Percentiles rank a stretch among this genome's conserved stretches.
Evolutionary conservation across 371 early-diverging fungal species (phyloP).

Genomic region (Choanephora cucurbitarum): DNA sequence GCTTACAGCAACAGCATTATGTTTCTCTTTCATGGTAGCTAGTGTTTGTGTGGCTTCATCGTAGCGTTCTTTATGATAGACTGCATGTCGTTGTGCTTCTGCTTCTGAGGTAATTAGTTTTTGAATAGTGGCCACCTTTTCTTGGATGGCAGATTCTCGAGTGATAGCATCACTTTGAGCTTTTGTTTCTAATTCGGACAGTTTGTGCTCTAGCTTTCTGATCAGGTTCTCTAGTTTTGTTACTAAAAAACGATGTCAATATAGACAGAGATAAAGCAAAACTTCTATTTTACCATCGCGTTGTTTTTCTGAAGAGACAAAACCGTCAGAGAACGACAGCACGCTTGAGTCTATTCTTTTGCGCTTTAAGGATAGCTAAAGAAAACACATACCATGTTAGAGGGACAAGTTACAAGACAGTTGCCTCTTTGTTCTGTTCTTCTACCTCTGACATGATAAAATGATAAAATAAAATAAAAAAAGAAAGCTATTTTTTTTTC

Average conservation of each 20-base stretch:
- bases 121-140: neutral
- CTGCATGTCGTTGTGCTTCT: conserved; percentile 6
- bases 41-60: conserved; percentile 5
- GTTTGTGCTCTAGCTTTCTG: neutral
- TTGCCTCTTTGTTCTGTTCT: too few relatives aligned
- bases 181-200: neutral
- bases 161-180: neutral
- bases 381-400: too few relatives aligned
- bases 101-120: neutral
- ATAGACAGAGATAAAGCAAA: neutral
- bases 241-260: neutral
- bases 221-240: neutral
- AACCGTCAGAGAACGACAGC: neutral
- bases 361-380: neutral
- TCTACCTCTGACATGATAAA: too few relatives aligned
- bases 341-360: neutral
- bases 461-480: too few relatives aligned
- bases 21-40: conserved; percentile 7
- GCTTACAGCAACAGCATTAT: conserved; percentile 9
- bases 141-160: neutral
- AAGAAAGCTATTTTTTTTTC: too few relatives aligned
- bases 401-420: too few relatives aligned
- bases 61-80: conserved; percentile 5
- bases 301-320: neutral
- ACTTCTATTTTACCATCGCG: neutral